These are phyloP conservation scores for Acanthamoeba royreba DNA, from an alignment of 208 protist species.

Conservation along the genomic window DNA sequence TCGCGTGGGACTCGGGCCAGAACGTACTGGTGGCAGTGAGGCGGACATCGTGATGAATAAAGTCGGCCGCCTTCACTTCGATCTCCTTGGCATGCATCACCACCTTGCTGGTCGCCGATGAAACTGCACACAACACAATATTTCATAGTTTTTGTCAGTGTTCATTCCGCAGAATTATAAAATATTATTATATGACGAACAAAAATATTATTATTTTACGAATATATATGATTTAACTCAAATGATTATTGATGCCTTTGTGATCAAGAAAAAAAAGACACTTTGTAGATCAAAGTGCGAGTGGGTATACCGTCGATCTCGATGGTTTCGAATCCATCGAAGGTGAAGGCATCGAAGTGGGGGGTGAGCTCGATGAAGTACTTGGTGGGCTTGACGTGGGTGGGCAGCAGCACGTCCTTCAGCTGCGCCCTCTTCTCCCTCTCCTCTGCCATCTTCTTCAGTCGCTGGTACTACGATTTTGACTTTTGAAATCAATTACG, in stretches of 20 bases:
- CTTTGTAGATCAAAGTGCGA: background rate
- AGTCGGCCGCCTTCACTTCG: background rate
- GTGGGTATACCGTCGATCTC: background rate
- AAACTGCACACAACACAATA: background rate
- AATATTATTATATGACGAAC: no score
- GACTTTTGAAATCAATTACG: no score
- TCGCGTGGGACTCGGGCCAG: background rate
- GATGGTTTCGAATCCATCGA: slow-evolving; percentile 26
- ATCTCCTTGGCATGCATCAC: slow-evolving; percentile 10
- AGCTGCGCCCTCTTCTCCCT: background rate
- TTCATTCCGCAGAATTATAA: no score
- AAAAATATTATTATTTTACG: no score
- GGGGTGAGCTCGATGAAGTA: slow-evolving; percentile 34
- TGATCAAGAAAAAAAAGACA: background rate
- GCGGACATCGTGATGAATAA: background rate
- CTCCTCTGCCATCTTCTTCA: background rate
- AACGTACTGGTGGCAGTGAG: background rate
- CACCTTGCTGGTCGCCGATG: background rate
- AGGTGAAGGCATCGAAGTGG: background rate
- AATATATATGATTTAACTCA: background rate
- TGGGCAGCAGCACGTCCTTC: slow-evolving; percentile 19
- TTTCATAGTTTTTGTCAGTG: background rate
- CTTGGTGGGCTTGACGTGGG: slow-evolving; percentile 14
- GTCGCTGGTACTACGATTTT: no score
- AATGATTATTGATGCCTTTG: background rate